Base-by-base conservation (phyloP, 2,329 filamentous ascomycete species). In the Talaromyces sp. region DNA sequence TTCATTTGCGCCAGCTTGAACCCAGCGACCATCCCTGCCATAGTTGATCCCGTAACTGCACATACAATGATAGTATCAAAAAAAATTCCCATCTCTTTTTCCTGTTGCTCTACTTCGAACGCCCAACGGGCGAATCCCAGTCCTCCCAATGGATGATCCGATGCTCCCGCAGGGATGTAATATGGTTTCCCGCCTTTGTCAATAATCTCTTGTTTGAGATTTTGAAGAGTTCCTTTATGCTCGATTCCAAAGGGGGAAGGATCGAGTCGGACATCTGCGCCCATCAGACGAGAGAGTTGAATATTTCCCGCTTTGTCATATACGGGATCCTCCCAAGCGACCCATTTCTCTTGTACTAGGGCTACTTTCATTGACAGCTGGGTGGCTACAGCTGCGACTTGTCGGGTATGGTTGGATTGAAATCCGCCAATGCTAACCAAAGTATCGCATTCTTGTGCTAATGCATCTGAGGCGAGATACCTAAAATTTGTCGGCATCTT, bases 51-150 rank as follows among this genome's bases (percentile, higher is more conserved):
- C 0, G 89, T 91, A 1, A 91, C 89, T 19, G 87, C 87, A 73
- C 89, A 91, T 9, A 90, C 89, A 62, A 91, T 77, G 8, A 91
- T 72, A 0, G 85, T 87, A 70, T 90, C 87, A 74, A 90, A 91
- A 74, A 89, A 89, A 11, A 90, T 71, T 0, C 86, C 87, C 31
- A 86, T 68, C 68, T 84, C 80, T 67, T 79, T 77, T 76, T 91
- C 89, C 75, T 91, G 89, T 67, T 81, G 79, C 56, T 81, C 81
- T 0, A 92, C 86, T 75, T 91, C 89, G 41, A 90, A 87, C 1
- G 89, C 88, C 86, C 89, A 91, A 2, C 88, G 80, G 8, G 88
- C 88, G 70, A 91, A 91, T 0, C 89, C 89, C 17, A 91, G 74
- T 0, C 89, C 89, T 3, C 89, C 89, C 0, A 90, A 80, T 0